Evolutionary conservation across 805 yeast genomes (phyloP), one percentile per base, ranked within the genome.

Genomic region (Saccharomycopsis amapae): DNA sequence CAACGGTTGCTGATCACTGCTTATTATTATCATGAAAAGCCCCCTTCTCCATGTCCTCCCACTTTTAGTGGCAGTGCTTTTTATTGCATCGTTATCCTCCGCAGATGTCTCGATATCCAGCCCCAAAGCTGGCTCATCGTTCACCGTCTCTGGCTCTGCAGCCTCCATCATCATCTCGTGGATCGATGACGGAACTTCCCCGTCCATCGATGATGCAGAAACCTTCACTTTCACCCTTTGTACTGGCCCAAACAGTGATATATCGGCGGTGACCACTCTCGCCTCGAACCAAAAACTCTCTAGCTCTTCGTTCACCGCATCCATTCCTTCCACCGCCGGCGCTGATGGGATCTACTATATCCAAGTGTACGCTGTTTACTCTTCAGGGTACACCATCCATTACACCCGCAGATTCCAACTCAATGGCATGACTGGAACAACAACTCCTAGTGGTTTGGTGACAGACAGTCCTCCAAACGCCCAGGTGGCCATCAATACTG

Each of bases 291-390:
- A 67, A 1, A 55, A 57, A 41, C 45, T 58, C 4, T 56, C 61
- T 12, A 23, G 7, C 7, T 10, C 22, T 6, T 13, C 15, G 17
- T 40, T 30, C 28, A 58, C 67, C 1, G 75, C 78, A 1, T 36
- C 61, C 0, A 56, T 79, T 42, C 64, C 66, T 7, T 61, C 75
- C 2, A 44, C 65, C 18, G 56, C 56, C 12, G 81, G 76, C 31
- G 76, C 78, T 2, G 62, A 72, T 57, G 97, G 97, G 25, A 62
- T 63, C 49, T 90, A 75, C 63, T 85, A 66, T 61, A 61, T 90
- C 53, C 97, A 90, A 65, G 60, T 88, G 28, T 74, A 70, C 52
- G 76, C 86, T 1, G 25, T 37, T 5, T 44, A 33, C 20, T 45
- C 62, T 2, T 47, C 58, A 4, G 58, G 57, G 4, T 68, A 64